Base-by-base conservation (phyloP, 2,329 filamentous ascomycete genomes). In the Shiraia bambusicola region DNA sequence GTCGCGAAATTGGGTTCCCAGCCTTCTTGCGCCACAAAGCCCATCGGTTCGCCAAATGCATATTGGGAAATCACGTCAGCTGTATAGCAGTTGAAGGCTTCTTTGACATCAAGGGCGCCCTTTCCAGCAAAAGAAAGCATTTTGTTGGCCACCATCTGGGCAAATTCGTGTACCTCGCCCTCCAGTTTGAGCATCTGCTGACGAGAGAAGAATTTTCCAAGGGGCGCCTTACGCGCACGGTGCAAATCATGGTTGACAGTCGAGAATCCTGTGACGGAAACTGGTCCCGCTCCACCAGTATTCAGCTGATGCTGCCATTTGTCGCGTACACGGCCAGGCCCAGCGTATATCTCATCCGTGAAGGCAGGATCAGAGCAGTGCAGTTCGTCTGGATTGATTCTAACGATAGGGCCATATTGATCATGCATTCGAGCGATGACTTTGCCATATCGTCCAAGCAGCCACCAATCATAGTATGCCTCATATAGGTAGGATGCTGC, bases 151-250 rank as follows among this genome's bases (percentile, higher is more conserved):
- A 48, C 47, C 47, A 51, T 42, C 24, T 42, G 24, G 22, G 46
- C 52, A 47, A 56, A 52, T 13, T 56, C 47, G 17, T 53, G 38
- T 45, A 58, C 45, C 36, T 54, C 52, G 45, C 48, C 43, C 34
- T 59, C 50, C 22, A 65, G 38, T 33, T 57, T 61, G 27, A 58
- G 38, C 46, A 61, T 58, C 32, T 61, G 56, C 32, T 56, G 54
- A 29, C 50, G 59, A 8, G 65, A 69, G 44, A 71, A 70, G 54
- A 68, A 70, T 7, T 58, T 61, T 40, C 56, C 62, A 11, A 70
- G 39, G 2, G 67, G 58, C 4, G 49, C 51, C 28, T 60, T 58
- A 17, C 66, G 56, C 9, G 49, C 30, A 13, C 60, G 61, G 47
- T 71, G 68, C 13, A 66, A 37, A 3, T 63, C 58, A 46, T 69